Evolutionary conservation across 176 grass and related monocot genomes (phyloP).

Genomic region (Tillandsia leiboldiana): DNA sequence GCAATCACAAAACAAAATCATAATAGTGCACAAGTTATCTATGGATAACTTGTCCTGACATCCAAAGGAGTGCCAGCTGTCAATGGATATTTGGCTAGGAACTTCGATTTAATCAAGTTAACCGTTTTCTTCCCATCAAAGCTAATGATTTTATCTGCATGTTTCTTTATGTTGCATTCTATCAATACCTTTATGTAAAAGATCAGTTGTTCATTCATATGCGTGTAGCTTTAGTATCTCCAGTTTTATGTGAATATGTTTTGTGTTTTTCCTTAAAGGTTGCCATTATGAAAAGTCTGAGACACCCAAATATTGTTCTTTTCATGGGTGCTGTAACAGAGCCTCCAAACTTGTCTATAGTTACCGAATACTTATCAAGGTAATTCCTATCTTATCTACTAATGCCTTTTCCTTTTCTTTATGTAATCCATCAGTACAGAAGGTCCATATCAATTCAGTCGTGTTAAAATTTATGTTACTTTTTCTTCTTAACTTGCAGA

Average conservation of each 20-base stretch:
- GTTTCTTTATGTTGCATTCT: too few species aligned
- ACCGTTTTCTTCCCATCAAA: too few species aligned
- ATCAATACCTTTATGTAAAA: too few species aligned
- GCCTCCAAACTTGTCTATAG: constrained; percentile 71
- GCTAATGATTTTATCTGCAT: too few species aligned
- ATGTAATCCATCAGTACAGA: background rate
- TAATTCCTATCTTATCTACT: constrained; percentile 17
- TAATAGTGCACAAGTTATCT: constrained; percentile 9
- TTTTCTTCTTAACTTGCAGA: constrained; percentile 39
- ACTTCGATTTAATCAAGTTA: too few species aligned
- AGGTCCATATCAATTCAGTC: constrained; percentile 2
- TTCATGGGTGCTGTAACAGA: constrained; percentile 94
- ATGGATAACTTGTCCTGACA: constrained; percentile 12
- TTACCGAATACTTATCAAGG: constrained; percentile 95
- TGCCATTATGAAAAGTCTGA: constrained; percentile 82
- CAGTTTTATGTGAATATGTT: background rate
- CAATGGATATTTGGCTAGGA: constrained; percentile 9
- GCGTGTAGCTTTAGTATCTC: background rate
- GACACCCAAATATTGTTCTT: constrained; percentile 94
- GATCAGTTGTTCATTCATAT: background rate
- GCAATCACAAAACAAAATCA: background rate
- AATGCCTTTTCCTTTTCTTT: background rate
- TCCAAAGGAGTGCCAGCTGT: constrained; percentile 5
- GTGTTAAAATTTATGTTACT: background rate
- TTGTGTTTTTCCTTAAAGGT: constrained; percentile 24